Conservation (phyloP, 208 protist species). For the Leishmania amazonensis region DNA sequence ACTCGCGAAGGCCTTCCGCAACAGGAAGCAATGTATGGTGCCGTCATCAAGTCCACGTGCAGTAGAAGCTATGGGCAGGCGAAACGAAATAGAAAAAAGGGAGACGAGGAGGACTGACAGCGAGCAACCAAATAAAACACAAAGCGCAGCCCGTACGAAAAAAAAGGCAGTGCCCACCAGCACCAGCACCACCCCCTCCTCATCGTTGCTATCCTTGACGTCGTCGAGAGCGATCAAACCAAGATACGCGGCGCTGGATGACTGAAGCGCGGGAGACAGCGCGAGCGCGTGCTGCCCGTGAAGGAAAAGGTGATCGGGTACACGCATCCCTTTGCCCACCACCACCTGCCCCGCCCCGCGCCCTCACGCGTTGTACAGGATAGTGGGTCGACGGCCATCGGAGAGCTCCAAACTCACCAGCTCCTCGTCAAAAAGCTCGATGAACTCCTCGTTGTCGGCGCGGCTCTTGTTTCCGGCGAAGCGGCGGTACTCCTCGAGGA, state of each 20-base stretch:
- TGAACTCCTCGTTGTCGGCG: constrained; percentile 99
- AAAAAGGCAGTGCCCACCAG: background rate
- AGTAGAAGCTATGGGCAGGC: background rate
- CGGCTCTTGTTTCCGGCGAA: constrained; percentile 94
- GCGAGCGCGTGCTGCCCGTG: background rate
- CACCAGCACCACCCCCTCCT: background rate
- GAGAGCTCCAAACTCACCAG: constrained; percentile 89
- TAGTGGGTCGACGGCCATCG: constrained; percentile 60
- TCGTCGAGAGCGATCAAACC: background rate
- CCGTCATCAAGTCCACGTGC: background rate
- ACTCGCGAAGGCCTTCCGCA: background rate
- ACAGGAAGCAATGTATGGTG: background rate
- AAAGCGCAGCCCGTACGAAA: background rate
- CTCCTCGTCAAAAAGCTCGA: constrained; percentile 99
- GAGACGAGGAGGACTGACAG: background rate
- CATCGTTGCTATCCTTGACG: background rate
- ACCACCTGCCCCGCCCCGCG: background rate
- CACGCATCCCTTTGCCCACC: background rate
- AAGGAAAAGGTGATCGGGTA: too few relatives aligned
- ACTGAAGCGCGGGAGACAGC: background rate
- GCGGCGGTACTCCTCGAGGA: constrained; percentile 98
- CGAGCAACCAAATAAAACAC: background rate
- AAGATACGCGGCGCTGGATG: background rate
- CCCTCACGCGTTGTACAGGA: constrained; percentile 53
- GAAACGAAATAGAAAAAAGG: background rate